Conservation (phyloP, 495 filamentous ascomycete genomes). For the Penicillium lividum region DNA sequence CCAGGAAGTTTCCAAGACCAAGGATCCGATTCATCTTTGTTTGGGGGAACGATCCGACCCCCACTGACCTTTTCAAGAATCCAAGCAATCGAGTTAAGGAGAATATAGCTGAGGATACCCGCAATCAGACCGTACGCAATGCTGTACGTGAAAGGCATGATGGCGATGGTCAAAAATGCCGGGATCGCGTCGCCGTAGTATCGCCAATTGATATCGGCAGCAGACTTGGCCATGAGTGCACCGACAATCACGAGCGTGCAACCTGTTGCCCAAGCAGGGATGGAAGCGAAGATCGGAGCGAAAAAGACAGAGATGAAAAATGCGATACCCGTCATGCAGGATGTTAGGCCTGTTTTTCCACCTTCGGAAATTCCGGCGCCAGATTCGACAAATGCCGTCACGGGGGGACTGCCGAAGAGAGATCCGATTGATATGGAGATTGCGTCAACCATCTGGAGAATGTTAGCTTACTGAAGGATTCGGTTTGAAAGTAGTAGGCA, state of each 20-base stretch:
- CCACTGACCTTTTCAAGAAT: slow-evolving; percentile 61
- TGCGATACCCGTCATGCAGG: slow-evolving; percentile 71
- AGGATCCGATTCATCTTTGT: slow-evolving; percentile 69
- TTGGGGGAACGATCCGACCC: slow-evolving; percentile 69
- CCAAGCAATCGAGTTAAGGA: slow-evolving; percentile 67
- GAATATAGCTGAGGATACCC: slow-evolving; percentile 71
- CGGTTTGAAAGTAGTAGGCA: neutral
- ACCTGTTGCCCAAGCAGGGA: slow-evolving; percentile 82
- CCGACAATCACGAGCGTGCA: slow-evolving; percentile 80
- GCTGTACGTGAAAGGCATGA: slow-evolving; percentile 87
- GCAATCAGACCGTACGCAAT: slow-evolving; percentile 80
- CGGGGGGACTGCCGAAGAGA: slow-evolving; percentile 70
- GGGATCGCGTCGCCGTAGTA: slow-evolving; percentile 78
- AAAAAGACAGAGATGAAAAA: slow-evolving; percentile 89
- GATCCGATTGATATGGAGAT: slow-evolving; percentile 75
- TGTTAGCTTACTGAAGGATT: slow-evolving; percentile 4
- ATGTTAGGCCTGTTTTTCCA: slow-evolving; percentile 77
- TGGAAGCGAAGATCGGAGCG: slow-evolving; percentile 81
- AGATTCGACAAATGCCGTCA: slow-evolving; percentile 81
- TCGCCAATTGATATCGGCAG: slow-evolving; percentile 79
- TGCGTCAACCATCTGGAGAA: slow-evolving; percentile 64
- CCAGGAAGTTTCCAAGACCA: slow-evolving; percentile 71
- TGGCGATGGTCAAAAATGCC: slow-evolving; percentile 74
- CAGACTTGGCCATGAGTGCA: slow-evolving; percentile 74
- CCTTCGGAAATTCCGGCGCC: slow-evolving; percentile 84